A percentile compares a stretch with the other conserved stretches of the same genome.
phyloP scores from a whole-genome alignment of 2,329 filamentous ascomycete genomes.

The Diaporthe citri region DNA sequence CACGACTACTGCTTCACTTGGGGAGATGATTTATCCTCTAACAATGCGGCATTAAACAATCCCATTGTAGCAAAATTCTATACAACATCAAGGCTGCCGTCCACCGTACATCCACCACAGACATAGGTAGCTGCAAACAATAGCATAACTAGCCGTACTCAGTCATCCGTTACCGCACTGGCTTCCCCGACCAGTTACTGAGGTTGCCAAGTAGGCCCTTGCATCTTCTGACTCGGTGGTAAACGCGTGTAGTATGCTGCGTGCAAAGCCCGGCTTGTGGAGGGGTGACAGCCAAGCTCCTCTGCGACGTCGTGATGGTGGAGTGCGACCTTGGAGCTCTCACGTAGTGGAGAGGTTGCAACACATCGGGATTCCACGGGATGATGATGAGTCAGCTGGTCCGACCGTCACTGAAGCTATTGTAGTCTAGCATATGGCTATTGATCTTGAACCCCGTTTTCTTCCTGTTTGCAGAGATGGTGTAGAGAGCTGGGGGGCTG shows the following conservation, averaged over 20 bases:
- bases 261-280: background rate
- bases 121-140: no score
- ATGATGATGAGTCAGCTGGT: background rate
- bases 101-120: no score
- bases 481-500: background rate
- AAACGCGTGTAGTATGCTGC: background rate
- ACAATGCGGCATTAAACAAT: background rate
- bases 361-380: background rate
- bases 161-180: background rate
- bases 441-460: background rate
- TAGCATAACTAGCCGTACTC: no score
- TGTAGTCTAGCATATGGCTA: background rate
- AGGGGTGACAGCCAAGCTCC: conserved; percentile 24
- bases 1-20: background rate
- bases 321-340: conserved; percentile 17
- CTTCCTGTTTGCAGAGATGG: background rate
- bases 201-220: background rate
- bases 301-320: conserved; percentile 20
- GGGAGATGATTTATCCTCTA: no score
- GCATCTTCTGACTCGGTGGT: background rate
- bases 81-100: background rate
- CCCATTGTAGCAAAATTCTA: background rate
- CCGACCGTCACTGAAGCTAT: background rate
- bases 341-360: background rate
- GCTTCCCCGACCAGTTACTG: background rate